Evolutionary conservation across 495 filamentous ascomycete genomes (phyloP).

Genomic region (Darksidea phi): DNA sequence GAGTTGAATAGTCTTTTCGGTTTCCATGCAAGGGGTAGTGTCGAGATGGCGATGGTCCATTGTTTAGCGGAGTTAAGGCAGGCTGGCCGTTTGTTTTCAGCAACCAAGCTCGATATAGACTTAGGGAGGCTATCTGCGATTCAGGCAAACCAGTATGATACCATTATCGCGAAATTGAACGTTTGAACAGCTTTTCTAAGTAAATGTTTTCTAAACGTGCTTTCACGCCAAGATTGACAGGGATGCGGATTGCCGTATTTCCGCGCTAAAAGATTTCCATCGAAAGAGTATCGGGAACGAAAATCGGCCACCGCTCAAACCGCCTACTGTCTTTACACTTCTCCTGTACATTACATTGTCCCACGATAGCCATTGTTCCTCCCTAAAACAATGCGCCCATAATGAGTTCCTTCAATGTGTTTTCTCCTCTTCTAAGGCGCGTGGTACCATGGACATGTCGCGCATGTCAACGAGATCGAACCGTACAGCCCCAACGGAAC

Average conservation of each 20-base stretch:
- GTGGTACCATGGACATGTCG: slow-evolving; percentile 34
- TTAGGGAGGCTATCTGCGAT: neutral
- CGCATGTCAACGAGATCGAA: slow-evolving; percentile 32
- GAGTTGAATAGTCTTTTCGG: neutral
- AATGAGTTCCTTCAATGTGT: slow-evolving; percentile 26
- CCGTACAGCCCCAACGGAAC: slow-evolving; percentile 13
- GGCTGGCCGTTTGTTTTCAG: neutral
- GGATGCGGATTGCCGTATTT: slow-evolving; percentile 5
- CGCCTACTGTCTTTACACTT: too few species aligned
- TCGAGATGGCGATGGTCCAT: neutral
- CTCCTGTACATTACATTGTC: neutral
- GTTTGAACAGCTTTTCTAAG: neutral
- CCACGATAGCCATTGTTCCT: slow-evolving; percentile 1
- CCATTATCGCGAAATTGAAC: too few species aligned
- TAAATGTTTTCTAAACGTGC: too few species aligned
- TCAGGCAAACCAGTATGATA: neutral
- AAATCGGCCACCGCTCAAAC: too few species aligned
- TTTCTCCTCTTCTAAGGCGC: slow-evolving; percentile 23
- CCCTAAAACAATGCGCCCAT: slow-evolving; percentile 27
- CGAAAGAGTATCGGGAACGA: slow-evolving; percentile 8
- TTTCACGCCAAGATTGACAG: slow-evolving; percentile 3
- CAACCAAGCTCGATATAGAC: neutral
- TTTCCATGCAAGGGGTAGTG: neutral
- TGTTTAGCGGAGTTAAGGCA: neutral
- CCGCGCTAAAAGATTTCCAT: slow-evolving; percentile 23